These are phyloP conservation scores for Collybiopsis confluens DNA, from an alignment of 768 basidiomycete species.

Conservation along the genomic window DNA sequence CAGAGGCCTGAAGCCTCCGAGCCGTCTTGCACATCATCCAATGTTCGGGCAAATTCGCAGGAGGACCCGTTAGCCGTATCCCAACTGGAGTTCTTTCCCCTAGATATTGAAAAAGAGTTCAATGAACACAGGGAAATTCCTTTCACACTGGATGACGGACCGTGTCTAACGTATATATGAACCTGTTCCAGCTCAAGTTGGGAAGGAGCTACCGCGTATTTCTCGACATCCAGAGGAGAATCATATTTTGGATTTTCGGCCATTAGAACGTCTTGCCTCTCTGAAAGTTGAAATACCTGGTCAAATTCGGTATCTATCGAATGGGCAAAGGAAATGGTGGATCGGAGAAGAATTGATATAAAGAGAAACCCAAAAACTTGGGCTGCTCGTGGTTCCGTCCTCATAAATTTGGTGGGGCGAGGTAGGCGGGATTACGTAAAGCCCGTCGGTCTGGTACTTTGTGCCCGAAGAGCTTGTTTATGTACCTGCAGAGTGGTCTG, in stretches of 20 bases:
- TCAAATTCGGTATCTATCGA: constrained; percentile 6
- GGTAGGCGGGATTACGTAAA: too few species aligned
- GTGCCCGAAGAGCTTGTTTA: too few species aligned
- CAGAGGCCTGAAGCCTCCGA: constrained; percentile 44
- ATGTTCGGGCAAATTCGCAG: constrained; percentile 61
- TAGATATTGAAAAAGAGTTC: constrained; percentile 18
- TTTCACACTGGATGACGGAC: constrained; percentile 29
- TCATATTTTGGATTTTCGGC: constrained; percentile 33
- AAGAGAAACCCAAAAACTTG: too few species aligned
- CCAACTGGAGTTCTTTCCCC: constrained; percentile 80
- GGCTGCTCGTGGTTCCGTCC: too few species aligned
- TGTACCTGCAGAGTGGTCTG: too few species aligned
- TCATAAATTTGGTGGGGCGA: too few species aligned
- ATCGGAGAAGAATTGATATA: too few species aligned
- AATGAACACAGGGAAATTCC: constrained; percentile 3
- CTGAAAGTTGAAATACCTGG: constrained; percentile 30
- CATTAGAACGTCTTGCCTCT: constrained; percentile 32
- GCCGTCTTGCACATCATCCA: constrained; percentile 66
- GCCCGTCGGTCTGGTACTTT: too few species aligned
- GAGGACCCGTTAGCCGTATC: constrained; percentile 54
- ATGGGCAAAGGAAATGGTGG: constrained; percentile 11
- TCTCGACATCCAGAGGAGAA: constrained; percentile 52
- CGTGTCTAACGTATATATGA: constrained; percentile 72
- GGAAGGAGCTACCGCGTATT: constrained; percentile 54
- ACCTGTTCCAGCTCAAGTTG: constrained; percentile 64